Percentiles rank a stretch among this genome's conserved stretches.
Evolutionary conservation across 257 asterid genomes (phyloP).

Genomic region (Nicotiana knightiana): DNA sequence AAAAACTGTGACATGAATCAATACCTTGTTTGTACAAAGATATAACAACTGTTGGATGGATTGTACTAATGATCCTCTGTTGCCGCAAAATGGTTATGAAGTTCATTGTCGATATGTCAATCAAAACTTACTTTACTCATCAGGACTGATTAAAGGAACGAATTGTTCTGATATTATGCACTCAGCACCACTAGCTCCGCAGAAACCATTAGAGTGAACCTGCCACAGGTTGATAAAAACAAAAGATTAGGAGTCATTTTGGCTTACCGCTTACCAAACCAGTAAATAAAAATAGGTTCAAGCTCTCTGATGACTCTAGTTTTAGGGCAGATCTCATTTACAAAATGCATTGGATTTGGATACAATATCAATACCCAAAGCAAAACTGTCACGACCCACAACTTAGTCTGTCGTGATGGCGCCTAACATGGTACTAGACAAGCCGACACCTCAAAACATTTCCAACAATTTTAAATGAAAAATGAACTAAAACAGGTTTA

Average conservation of each 20-base stretch:
- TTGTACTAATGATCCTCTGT: slow-evolving; percentile 30
- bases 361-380: background rate
- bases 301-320: background rate
- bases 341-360: background rate
- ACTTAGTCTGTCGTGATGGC: no score
- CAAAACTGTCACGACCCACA: background rate
- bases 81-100: slow-evolving; percentile 17
- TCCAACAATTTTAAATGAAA: no score
- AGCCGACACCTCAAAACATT: no score
- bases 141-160: background rate
- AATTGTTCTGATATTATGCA: background rate
- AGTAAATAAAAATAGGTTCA: background rate
- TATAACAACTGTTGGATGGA: slow-evolving; percentile 39
- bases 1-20: slow-evolving; percentile 20
- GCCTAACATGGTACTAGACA: no score
- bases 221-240: background rate
- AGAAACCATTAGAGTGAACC: background rate
- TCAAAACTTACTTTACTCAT: background rate
- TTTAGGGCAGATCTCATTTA: background rate
- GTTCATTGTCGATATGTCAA: slow-evolving; percentile 31
- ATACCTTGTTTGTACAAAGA: slow-evolving; percentile 10
- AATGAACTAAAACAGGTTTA: no score
- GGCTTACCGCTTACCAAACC: background rate
- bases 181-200: background rate
- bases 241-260: background rate